Conservation (phyloP, 176 grass and related monocot species). For the Avena insularis region DNA sequence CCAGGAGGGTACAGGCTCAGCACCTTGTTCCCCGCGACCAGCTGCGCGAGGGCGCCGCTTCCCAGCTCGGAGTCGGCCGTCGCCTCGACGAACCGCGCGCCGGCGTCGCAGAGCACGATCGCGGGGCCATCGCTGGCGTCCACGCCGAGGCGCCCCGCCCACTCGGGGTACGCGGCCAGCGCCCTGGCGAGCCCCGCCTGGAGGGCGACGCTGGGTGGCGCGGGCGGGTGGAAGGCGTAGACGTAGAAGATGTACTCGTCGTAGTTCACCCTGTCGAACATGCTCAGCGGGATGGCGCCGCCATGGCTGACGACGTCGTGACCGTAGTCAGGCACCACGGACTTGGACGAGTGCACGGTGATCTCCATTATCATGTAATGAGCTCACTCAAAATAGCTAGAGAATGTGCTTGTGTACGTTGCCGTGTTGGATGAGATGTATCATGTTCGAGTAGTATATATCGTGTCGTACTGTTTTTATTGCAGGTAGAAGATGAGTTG, state of each 20-base stretch:
- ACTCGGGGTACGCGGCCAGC: conserved; percentile 41
- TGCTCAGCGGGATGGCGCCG: not conserved
- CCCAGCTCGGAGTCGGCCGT: not conserved
- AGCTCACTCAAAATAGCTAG: not conserved
- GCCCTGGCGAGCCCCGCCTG: conserved; percentile 5
- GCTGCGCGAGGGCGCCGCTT: not conserved
- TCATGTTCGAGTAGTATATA: not conserved
- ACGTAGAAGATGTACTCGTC: conserved; percentile 23
- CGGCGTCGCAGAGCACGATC: conserved; percentile 36
- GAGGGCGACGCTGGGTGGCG: not conserved
- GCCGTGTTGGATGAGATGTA: not conserved
- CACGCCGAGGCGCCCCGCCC: not conserved
- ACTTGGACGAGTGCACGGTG: not conserved
- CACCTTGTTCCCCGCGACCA: not conserved
- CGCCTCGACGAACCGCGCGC: conserved; percentile 1
- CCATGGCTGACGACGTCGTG: not conserved
- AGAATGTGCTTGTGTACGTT: not conserved
- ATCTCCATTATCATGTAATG: not conserved
- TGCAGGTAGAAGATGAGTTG: not conserved
- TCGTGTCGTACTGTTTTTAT: not conserved
- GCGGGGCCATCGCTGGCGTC: not conserved
- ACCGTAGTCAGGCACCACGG: not conserved
- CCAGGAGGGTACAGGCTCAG: not conserved
- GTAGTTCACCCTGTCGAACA: conserved; percentile 28
- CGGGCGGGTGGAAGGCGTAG: conserved; percentile 28